Evolutionary conservation across 1,284 basidiomycete genomes (phyloP).

Genomic region (Mrakiaceae sp.): DNA sequence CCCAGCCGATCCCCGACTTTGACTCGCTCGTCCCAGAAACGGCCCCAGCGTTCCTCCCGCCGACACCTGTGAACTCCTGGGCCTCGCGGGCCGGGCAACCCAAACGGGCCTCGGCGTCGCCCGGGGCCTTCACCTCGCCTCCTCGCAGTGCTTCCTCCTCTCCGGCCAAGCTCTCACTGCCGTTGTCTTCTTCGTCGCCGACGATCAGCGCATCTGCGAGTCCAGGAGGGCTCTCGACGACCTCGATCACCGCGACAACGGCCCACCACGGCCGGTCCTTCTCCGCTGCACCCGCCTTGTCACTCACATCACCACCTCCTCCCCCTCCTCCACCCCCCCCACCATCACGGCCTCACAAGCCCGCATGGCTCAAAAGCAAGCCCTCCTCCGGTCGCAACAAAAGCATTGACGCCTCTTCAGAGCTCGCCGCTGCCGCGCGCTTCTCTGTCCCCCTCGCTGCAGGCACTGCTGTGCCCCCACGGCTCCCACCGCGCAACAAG

Average conservation of each 20-base stretch:
- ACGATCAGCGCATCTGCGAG: neutral
- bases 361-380: neutral
- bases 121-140: too few species aligned
- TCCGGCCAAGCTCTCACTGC: too few species aligned
- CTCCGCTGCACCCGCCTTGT: neutral
- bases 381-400: neutral
- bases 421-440: neutral
- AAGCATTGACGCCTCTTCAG: neutral
- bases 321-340: neutral
- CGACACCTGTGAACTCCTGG: too few species aligned
- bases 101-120: too few species aligned
- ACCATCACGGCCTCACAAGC: neutral
- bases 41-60: too few species aligned
- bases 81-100: too few species aligned
- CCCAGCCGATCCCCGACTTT: too few species aligned
- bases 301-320: neutral
- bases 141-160: too few species aligned
- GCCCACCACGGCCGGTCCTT: neutral
- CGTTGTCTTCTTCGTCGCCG: neutral
- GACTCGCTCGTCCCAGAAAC: too few species aligned
- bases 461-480: too few species aligned
- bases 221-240: neutral
- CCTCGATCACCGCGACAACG: neutral
- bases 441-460: neutral
- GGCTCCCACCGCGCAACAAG: neutral